Conservation (phyloP, 345 rosid genomes). For the Streptanthus diversifolius region DNA sequence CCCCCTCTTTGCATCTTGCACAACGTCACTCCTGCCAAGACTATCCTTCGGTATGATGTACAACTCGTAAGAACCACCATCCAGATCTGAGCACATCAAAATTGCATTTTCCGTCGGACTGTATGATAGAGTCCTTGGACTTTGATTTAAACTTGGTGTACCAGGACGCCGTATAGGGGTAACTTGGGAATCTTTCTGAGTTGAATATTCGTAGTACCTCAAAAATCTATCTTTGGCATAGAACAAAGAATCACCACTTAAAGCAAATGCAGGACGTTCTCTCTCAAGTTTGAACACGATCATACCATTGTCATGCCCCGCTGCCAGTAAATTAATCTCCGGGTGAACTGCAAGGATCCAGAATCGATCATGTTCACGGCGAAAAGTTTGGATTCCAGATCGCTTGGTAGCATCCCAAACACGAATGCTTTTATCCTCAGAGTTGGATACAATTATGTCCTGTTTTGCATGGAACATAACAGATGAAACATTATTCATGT, state of each 20-base stretch:
- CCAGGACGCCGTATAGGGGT: constrained; percentile 86
- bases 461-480: constrained; percentile 88
- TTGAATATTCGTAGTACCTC: constrained; percentile 73
- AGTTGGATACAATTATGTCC: constrained; percentile 87
- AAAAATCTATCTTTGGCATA: constrained; percentile 80
- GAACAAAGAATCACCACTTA: constrained; percentile 70
- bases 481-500: constrained; percentile 84
- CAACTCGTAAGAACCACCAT: constrained; percentile 92
- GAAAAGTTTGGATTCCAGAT: constrained; percentile 82
- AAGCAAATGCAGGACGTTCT: constrained; percentile 88
- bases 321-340: constrained; percentile 89
- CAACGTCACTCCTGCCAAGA: constrained; percentile 59
- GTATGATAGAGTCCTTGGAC: constrained; percentile 87
- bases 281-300: constrained; percentile 65
- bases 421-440: constrained; percentile 88
- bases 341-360: constrained; percentile 89
- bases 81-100: constrained; percentile 80
- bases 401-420: constrained; percentile 93
- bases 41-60: constrained; percentile 77
- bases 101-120: constrained; percentile 93
- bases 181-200: constrained; percentile 71
- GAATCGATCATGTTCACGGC: constrained; percentile 88
- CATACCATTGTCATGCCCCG: constrained; percentile 95
- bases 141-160: constrained; percentile 67
- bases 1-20: constrained; percentile 88